Conservation (phyloP, 352 stramenopile species). For the Phytophthora gonapodyides region DNA sequence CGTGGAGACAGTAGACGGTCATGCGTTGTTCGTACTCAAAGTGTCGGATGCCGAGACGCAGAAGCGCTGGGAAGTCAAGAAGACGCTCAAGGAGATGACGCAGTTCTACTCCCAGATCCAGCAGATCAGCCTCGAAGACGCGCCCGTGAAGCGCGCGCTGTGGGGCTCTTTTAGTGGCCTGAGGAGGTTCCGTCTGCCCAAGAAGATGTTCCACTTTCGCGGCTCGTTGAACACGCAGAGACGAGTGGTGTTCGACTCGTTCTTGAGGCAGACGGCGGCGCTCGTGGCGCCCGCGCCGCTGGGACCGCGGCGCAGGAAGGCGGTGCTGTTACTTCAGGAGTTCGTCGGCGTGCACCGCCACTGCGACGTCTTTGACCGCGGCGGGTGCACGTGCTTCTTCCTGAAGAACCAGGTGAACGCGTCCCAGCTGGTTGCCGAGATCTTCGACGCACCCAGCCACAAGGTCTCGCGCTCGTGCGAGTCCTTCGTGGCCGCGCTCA, state of each 20-base stretch:
- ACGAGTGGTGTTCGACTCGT: conserved; percentile 70
- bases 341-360: conserved; percentile 59
- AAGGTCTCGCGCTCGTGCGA: conserved; percentile 39
- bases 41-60: conserved; percentile 61
- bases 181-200: conserved; percentile 55
- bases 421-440: conserved; percentile 47
- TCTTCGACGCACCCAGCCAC: conserved; percentile 44
- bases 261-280: conserved; percentile 64
- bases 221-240: conserved; percentile 58
- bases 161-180: conserved; percentile 62
- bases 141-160: conserved; percentile 55
- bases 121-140: conserved; percentile 50
- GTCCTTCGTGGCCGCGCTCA: conserved; percentile 45
- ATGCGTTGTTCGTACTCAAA: conserved; percentile 48
- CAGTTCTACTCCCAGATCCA: conserved; percentile 66
- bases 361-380: conserved; percentile 49
- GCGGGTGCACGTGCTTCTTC: conserved; percentile 43
- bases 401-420: conserved; percentile 47
- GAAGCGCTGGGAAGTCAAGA: conserved; percentile 58
- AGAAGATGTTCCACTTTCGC: conserved; percentile 58
- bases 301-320: conserved; percentile 55
- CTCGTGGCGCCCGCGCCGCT: conserved; percentile 60
- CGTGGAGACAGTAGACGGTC: conserved; percentile 43
- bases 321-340: conserved; percentile 57
- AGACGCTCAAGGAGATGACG: conserved; percentile 66